Base-by-base conservation (phyloP, 2,329 filamentous ascomycete genomes). In the Aspergillus jensenii region DNA sequence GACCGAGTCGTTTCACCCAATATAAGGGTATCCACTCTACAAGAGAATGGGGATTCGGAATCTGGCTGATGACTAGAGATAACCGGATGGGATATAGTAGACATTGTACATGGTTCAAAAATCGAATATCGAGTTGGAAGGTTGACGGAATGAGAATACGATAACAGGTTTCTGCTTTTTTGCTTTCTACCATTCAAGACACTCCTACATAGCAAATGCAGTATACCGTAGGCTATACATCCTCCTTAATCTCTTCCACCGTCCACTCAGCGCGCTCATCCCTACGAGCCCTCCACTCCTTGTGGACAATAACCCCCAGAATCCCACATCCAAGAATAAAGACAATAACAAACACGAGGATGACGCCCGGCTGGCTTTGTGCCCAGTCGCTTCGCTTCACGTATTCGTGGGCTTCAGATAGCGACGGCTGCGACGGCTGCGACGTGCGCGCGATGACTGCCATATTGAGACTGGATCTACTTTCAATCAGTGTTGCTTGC, bases 211-310 rank as follows among this genome's bases (percentile, higher is more conserved):
- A 15, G 14, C 12, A 37, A 37, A n/a, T 31, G 33, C 12, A 33
- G 31, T 33, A 40, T 19, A 19, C 19, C 19, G 9, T 12, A 46
- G 19, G 11, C 11, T 31, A 46, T 25, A 15, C 44, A 31, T 46
- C 25, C 8, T 53, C 51, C 51, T 43, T 46, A n/a, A 53, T 53
- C 41, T 53, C 51, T 11, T 44, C 27, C 2, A 53, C 40, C 3
- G 41, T 44, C 51, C 51, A 53, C 40, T 53, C 39, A 21, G 51
- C 51, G 27, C 51, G 23, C 27, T 53, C 40, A 2, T 25, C 41
- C 40, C 35, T 43, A 3, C 51, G 51, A 17, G 19, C 23, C 6
- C 35, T 8, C 51, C 40, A 53, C 7, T 43, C 51, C 27, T 35
- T 53, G 2, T 53, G 51, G 2, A 53, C 14, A 3, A 53, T 46